Evolutionary conservation across 78 protist species (phyloP).

Genomic region (Chrysochromulina tobinii): DNA sequence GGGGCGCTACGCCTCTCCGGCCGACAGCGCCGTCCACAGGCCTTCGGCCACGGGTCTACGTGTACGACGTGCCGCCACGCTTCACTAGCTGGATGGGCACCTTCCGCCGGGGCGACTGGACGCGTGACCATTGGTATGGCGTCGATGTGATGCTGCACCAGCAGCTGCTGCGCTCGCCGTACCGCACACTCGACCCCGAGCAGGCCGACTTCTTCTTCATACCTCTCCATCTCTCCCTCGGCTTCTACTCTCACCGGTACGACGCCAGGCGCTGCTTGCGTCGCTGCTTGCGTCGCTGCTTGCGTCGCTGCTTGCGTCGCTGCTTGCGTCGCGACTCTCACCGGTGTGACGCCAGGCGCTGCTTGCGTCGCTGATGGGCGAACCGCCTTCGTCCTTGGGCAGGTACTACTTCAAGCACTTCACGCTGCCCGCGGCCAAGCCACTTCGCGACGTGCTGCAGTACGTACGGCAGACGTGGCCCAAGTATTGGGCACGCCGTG

Average conservation of each 20-base stretch:
- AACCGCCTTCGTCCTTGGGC: not conserved
- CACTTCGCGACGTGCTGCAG: not conserved
- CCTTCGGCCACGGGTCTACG: not conserved
- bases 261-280: not conserved
- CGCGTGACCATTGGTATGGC: not conserved
- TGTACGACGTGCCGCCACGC: constrained; percentile 2
- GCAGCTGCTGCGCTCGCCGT: not conserved
- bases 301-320: not conserved
- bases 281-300: no score
- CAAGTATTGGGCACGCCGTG: not conserved
- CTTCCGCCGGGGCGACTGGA: not conserved
- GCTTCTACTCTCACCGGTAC: not conserved
- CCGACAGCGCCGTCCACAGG: not conserved
- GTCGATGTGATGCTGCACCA: constrained; percentile 1
- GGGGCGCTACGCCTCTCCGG: not conserved
- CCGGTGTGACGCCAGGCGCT: not conserved
- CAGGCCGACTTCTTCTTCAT: constrained; percentile 4
- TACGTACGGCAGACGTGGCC: not conserved
- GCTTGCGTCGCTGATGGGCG: no score
- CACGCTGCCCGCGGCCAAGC: not conserved
- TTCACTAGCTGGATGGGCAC: not conserved
- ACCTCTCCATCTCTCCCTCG: not conserved
- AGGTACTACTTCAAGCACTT: no score
- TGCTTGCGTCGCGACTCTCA: no score
- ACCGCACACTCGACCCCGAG: not conserved